phyloP scores from a whole-genome alignment of 2,329 filamentous ascomycete genomes.

The Aschersonia sp. region DNA sequence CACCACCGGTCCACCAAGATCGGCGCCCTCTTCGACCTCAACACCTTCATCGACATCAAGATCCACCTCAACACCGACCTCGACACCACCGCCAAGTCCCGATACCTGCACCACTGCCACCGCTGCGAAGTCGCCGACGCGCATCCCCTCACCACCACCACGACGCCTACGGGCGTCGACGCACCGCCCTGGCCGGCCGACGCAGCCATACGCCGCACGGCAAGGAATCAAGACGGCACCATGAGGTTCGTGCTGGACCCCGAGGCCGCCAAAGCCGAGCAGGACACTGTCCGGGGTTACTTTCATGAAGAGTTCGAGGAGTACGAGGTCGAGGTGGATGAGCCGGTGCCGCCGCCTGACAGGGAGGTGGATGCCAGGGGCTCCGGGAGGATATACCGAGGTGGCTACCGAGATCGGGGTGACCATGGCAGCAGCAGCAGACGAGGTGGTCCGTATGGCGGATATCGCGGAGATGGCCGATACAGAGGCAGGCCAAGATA shows the following conservation, averaged over 20 bases:
- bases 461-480: slow-evolving; percentile 17
- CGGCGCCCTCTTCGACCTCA: slow-evolving; percentile 56
- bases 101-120: slow-evolving; percentile 49
- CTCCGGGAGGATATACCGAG: slow-evolving; percentile 3
- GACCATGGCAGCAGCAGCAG: slow-evolving; percentile 9
- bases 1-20: slow-evolving; percentile 62
- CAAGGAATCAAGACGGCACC: slow-evolving; percentile 50
- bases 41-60: slow-evolving; percentile 72
- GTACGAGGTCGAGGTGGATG: slow-evolving; percentile 65
- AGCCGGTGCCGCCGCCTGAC: slow-evolving; percentile 27
- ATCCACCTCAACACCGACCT: slow-evolving; percentile 77
- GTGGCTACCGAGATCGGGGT: slow-evolving; percentile 15
- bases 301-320: slow-evolving; percentile 65
- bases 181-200: slow-evolving; percentile 23
- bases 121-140: slow-evolving; percentile 28
- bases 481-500: slow-evolving; percentile 19
- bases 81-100: slow-evolving; percentile 43
- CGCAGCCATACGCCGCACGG: slow-evolving; percentile 15
- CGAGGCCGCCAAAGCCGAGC: slow-evolving; percentile 59
- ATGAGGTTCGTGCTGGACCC: slow-evolving; percentile 82
- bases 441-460: slow-evolving; percentile 18
- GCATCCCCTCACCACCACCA: slow-evolving; percentile 9
- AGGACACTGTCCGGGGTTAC: slow-evolving; percentile 49
- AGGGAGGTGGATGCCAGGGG: slow-evolving; percentile 7
- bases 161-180: slow-evolving; percentile 9